A percentile compares a stretch with the other conserved stretches of the same genome.
Evolutionary conservation across 202 grass and related monocot genomes (phyloP).

Genomic region (Panicum virgatum): DNA sequence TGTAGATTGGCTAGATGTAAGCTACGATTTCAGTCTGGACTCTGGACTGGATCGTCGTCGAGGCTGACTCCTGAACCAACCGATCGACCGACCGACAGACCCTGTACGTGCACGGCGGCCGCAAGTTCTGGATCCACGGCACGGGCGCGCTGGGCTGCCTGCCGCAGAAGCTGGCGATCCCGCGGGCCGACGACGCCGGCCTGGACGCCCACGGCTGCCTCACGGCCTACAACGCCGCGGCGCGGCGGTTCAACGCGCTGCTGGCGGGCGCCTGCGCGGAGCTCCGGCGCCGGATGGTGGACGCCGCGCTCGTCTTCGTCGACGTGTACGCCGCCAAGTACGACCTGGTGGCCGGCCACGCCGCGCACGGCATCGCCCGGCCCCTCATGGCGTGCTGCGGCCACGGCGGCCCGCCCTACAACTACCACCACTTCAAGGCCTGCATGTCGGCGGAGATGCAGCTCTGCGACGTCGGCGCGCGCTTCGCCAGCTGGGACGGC

Average conservation of each 20-base stretch:
- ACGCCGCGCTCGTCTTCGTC: slow-evolving; percentile 61
- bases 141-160: slow-evolving; percentile 87
- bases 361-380: slow-evolving; percentile 45
- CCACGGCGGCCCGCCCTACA: slow-evolving; percentile 59
- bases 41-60: no score
- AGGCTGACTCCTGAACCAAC: neutral
- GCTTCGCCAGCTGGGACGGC: slow-evolving; percentile 67
- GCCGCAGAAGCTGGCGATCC: slow-evolving; percentile 69
- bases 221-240: slow-evolving; percentile 55
- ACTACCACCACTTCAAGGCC: slow-evolving; percentile 61
- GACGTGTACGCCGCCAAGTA: slow-evolving; percentile 81
- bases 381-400: slow-evolving; percentile 70
- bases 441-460: slow-evolving; percentile 51
- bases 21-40: neutral
- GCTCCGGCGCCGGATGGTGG: slow-evolving; percentile 58
- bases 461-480: slow-evolving; percentile 45
- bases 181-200: slow-evolving; percentile 41
- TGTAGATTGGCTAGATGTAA: no score
- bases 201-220: slow-evolving; percentile 75
- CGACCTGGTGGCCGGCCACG: slow-evolving; percentile 78
- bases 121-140: slow-evolving; percentile 84
- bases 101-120: slow-evolving; percentile 58
- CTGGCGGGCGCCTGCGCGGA: slow-evolving; percentile 28
- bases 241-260: slow-evolving; percentile 61
- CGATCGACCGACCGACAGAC: slow-evolving; percentile 6